phyloP scores from a whole-genome alignment of 441 rosid species.

The Adansonia rubrostipa region DNA sequence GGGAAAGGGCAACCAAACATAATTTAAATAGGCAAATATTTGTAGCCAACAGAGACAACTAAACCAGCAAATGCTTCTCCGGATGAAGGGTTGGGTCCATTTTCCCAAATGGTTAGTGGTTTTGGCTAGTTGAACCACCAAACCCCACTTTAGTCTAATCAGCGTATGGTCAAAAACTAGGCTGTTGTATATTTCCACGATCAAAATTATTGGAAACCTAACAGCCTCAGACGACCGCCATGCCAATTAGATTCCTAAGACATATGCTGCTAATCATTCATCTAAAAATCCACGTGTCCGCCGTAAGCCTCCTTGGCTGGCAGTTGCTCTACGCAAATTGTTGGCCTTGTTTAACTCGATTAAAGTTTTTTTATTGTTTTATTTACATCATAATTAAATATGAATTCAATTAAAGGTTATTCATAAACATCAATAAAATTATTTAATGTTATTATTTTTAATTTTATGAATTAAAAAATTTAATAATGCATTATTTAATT shows the following conservation, averaged over 20 bases:
- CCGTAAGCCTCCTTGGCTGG: too few relatives aligned
- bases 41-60: not conserved
- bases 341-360: too few relatives aligned
- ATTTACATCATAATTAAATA: too few relatives aligned
- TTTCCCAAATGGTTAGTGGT: not conserved
- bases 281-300: too few relatives aligned
- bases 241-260: not conserved
- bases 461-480: not conserved
- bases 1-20: not conserved
- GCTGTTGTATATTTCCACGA: not conserved
- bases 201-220: not conserved
- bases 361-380: too few relatives aligned
- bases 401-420: too few relatives aligned
- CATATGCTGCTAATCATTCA: not conserved
- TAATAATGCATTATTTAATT: too few relatives aligned
- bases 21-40: not conserved
- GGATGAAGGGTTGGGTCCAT: not conserved
- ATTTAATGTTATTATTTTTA: too few relatives aligned
- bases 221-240: not conserved
- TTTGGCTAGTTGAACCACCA: constrained; percentile 27
- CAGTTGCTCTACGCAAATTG: too few relatives aligned
- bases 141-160: constrained; percentile 2
- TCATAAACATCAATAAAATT: too few relatives aligned
- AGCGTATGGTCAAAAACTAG: not conserved
- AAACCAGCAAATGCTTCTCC: not conserved